phyloP scores from a whole-genome alignment of 495 filamentous ascomycete species.

The Hyaloscypha finlandica region DNA sequence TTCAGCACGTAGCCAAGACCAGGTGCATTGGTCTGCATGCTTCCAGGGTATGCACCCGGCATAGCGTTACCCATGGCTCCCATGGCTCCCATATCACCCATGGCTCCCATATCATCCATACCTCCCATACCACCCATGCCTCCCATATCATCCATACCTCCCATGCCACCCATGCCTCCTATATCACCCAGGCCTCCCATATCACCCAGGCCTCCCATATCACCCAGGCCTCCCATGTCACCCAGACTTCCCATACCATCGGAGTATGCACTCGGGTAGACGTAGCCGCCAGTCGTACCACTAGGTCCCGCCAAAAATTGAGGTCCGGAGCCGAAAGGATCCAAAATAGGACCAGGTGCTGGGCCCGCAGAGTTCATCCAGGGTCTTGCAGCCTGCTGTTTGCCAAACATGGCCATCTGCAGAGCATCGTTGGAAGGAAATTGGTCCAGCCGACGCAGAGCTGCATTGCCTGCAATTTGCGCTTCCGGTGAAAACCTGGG shows the following conservation, averaged over 20 bases:
- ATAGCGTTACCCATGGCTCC: not conserved
- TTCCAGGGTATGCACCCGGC: not conserved
- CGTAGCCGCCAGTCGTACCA: not conserved
- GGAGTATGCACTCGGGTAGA: constrained; percentile 11
- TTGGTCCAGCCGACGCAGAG: not conserved
- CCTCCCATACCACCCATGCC: constrained; percentile 2
- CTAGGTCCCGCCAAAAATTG: not conserved
- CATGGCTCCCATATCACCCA: constrained; percentile 8
- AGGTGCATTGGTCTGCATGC: not conserved
- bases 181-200: not conserved
- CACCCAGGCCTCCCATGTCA: no score
- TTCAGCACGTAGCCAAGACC: constrained; percentile 3
- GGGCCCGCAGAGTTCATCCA: not conserved
- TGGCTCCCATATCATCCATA: no score
- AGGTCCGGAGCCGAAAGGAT: not conserved
- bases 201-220: not conserved
- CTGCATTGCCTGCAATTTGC: not conserved
- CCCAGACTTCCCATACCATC: constrained; percentile 1
- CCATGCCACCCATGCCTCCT: not conserved
- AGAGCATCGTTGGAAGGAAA: constrained; percentile 7
- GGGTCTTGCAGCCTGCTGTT: not conserved
- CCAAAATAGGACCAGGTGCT: not conserved
- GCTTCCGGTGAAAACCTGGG: constrained; percentile 12
- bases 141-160: no score
- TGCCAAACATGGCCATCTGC: constrained; percentile 18